These are phyloP conservation scores for Penicillium cataractarum DNA, from an alignment of 495 filamentous ascomycete species.

Conservation along the genomic window DNA sequence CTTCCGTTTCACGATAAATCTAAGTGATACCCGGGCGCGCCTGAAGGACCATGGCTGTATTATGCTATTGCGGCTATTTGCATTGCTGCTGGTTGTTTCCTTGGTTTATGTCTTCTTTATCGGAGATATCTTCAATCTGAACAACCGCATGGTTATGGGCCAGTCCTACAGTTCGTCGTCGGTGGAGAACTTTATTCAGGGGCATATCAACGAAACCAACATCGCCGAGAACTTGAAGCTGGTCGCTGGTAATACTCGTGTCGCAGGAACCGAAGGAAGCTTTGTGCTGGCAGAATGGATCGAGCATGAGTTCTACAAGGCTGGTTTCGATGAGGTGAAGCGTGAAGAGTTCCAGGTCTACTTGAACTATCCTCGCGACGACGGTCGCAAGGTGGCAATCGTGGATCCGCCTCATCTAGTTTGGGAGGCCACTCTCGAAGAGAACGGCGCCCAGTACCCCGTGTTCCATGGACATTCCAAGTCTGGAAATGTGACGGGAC, in stretches of 20 bases:
- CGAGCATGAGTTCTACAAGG: constrained; percentile 67
- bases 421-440: constrained; percentile 89
- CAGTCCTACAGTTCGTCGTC: constrained; percentile 58
- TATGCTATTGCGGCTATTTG: constrained; percentile 70
- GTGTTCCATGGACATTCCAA: constrained; percentile 90
- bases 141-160: constrained; percentile 45
- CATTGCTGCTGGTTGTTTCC: constrained; percentile 70
- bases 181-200: constrained; percentile 71
- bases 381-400: constrained; percentile 80
- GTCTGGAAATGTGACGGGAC: constrained; percentile 86
- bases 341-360: constrained; percentile 85
- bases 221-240: constrained; percentile 73
- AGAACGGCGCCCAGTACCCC: constrained; percentile 66
- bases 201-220: constrained; percentile 63
- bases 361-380: constrained; percentile 82
- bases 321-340: constrained; percentile 70
- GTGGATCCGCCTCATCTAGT: constrained; percentile 66
- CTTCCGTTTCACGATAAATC: constrained; percentile 42
- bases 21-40: constrained; percentile 32
- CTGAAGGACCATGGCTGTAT: constrained; percentile 54
- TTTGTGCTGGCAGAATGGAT: constrained; percentile 81
- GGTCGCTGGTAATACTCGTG: constrained; percentile 78
- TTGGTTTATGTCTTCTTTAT: constrained; percentile 84
- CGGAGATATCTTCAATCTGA: constrained; percentile 70
- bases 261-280: constrained; percentile 91